A percentile compares a stretch with the other conserved stretches of the same genome.
These are phyloP conservation scores for Naganishia albida DNA, from an alignment of 1,284 basidiomycete genomes.

Conservation along the genomic window DNA sequence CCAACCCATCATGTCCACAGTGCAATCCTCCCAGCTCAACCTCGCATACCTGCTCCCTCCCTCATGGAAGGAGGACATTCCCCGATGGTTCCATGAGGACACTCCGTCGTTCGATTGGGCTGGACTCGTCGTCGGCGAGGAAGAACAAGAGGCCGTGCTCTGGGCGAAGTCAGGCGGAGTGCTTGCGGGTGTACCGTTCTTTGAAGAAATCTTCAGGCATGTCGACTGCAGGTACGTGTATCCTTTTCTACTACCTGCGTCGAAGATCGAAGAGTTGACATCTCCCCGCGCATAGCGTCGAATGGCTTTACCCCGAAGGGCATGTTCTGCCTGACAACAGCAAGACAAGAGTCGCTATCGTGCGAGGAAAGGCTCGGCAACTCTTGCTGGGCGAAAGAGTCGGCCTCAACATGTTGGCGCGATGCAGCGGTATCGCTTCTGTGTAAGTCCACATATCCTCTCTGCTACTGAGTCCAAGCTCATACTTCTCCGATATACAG, in stretches of 20 bases:
- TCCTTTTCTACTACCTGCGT: too few species aligned
- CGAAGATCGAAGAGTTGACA: too few species aligned
- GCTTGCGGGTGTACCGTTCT: constrained; percentile 93
- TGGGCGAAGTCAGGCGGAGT: constrained; percentile 77
- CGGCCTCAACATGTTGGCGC: constrained; percentile 88
- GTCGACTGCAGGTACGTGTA: constrained; percentile 80
- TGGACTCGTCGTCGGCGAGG: constrained; percentile 95
- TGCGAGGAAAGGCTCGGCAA: constrained; percentile 81
- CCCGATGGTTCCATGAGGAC: constrained; percentile 87
- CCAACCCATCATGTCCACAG: constrained; percentile 6
- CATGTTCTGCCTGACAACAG: constrained; percentile 67
- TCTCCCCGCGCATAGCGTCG: constrained; percentile 78
- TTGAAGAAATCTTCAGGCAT: constrained; percentile 87
- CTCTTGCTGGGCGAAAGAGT: constrained; percentile 93
- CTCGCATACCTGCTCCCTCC: constrained; percentile 75
- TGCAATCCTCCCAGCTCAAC: constrained; percentile 33
- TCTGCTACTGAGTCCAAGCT: constrained; percentile 15
- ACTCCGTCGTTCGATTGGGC: constrained; percentile 96
- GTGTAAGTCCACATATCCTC: constrained; percentile 61
- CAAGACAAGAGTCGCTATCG: constrained; percentile 83
- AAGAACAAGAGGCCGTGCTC: constrained; percentile 78
- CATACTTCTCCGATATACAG: constrained; percentile 30
- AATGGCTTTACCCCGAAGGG: constrained; percentile 90
- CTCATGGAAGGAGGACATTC: constrained; percentile 81
- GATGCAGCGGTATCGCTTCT: constrained; percentile 95